Evolutionary conservation across 2,329 filamentous ascomycete genomes (phyloP).

Genomic region (Phialophora macrospora): DNA sequence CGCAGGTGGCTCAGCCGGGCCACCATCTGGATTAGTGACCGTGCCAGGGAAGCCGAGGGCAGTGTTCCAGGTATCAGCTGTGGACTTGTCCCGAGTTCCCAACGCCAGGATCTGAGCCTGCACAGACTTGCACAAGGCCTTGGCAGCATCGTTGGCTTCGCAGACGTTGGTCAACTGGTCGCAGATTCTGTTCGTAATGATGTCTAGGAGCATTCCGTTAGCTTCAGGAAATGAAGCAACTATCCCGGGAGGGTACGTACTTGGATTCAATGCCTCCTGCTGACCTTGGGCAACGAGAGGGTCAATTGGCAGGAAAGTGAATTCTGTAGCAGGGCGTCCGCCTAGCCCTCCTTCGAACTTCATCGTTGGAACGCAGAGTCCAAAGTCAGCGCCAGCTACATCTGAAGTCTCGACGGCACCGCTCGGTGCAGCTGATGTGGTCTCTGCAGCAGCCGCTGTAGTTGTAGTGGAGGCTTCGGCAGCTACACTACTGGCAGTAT

Average conservation of each 20-base stretch:
- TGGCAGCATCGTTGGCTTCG: conserved; percentile 64
- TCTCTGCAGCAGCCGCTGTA: conserved; percentile 20
- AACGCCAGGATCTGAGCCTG: conserved; percentile 58
- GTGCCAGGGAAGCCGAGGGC: conserved; percentile 45
- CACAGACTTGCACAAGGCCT: conserved; percentile 58
- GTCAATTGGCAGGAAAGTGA: conserved; percentile 72
- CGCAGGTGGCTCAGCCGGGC: conserved; percentile 27
- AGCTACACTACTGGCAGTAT: conserved; percentile 21
- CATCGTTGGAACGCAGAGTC: conserved; percentile 57
- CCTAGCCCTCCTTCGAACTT: conserved; percentile 62
- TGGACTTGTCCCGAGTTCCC: conserved; percentile 48
- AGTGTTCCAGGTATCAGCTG: conserved; percentile 50
- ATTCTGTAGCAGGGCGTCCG: conserved; percentile 61
- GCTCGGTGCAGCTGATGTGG: conserved; percentile 18
- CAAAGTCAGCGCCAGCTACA: conserved; percentile 53
- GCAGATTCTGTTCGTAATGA: conserved; percentile 74
- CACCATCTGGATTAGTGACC: conserved; percentile 34
- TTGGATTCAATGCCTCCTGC: conserved; percentile 67
- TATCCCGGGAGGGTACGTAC: conserved; percentile 59
- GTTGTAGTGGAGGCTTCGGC: conserved; percentile 30
- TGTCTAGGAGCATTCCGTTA: conserved; percentile 49
- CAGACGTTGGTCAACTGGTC: conserved; percentile 72
- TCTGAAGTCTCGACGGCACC: conserved; percentile 24
- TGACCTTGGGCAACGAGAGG: conserved; percentile 65
- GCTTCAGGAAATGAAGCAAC: background rate